phyloP scores from a whole-genome alignment of 192 early-diverging fungal genomes.

The Coemansia sp. region DNA sequence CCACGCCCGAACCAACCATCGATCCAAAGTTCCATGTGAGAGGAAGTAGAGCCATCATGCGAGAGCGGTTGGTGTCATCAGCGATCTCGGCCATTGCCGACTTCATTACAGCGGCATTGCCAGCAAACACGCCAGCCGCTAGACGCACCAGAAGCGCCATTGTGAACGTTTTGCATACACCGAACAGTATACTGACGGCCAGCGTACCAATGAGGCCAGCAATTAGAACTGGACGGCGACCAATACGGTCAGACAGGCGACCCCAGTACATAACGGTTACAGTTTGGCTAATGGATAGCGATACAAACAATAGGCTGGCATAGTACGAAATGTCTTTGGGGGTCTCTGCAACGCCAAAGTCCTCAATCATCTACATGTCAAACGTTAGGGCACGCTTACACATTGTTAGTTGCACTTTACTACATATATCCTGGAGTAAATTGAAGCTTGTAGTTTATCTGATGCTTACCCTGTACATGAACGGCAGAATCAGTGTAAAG shows the following conservation, averaged over 20 bases:
- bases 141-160: conserved; percentile 64
- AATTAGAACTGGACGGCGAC: conserved; percentile 75
- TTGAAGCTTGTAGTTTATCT: too few species aligned
- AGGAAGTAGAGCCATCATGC: conserved; percentile 74
- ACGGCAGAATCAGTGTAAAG: conserved; percentile 72
- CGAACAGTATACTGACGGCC: conserved; percentile 68
- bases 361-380: conserved; percentile 18
- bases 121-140: conserved; percentile 70
- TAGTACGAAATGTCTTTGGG: conserved; percentile 81
- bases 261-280: conserved; percentile 68
- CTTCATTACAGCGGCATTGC: conserved; percentile 79
- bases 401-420: neutral
- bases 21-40: conserved; percentile 67
- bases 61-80: conserved; percentile 74
- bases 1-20: conserved; percentile 68
- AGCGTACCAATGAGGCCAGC: conserved; percentile 75
- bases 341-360: conserved; percentile 59
- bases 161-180: conserved; percentile 59
- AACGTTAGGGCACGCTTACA: neutral
- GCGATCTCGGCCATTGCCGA: conserved; percentile 82
- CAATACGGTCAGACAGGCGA: conserved; percentile 72
- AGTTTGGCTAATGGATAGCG: conserved; percentile 56
- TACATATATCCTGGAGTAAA: neutral
- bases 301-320: conserved; percentile 54
- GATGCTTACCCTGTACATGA: conserved; percentile 22